Percentiles rank a stretch among this genome's conserved stretches.
These are phyloP conservation scores for Lentinula boryana DNA, from an alignment of 768 basidiomycete genomes.

Conservation along the genomic window DNA sequence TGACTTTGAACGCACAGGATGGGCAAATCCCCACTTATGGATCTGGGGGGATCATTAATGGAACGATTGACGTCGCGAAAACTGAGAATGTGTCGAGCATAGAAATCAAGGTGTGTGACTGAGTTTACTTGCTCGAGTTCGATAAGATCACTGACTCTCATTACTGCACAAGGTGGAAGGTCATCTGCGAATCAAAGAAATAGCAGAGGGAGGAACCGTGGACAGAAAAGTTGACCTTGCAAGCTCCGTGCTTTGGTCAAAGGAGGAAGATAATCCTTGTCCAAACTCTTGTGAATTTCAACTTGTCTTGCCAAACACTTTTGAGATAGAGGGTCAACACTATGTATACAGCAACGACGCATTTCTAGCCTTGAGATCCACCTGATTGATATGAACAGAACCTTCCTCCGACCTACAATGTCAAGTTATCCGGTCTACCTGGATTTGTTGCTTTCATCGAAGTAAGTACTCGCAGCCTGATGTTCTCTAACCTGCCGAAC, in stretches of 20 bases:
- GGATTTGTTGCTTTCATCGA: slow-evolving; percentile 62
- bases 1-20: slow-evolving; percentile 42
- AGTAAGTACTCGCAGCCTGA: slow-evolving; percentile 19
- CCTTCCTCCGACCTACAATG: slow-evolving; percentile 65
- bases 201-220: slow-evolving; percentile 61
- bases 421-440: slow-evolving; percentile 64
- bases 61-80: slow-evolving; percentile 49
- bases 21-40: slow-evolving; percentile 59
- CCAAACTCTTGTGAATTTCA: slow-evolving; percentile 49
- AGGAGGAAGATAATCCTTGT: slow-evolving; percentile 38
- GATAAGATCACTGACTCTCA: not conserved
- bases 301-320: slow-evolving; percentile 51
- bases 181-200: slow-evolving; percentile 48
- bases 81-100: slow-evolving; percentile 51
- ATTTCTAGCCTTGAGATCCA: not conserved
- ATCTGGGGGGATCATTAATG: slow-evolving; percentile 43
- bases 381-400: slow-evolving; percentile 30
- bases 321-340: slow-evolving; percentile 45
- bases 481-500: not conserved
- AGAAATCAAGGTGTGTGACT: slow-evolving; percentile 49
- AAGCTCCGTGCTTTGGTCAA: slow-evolving; percentile 53
- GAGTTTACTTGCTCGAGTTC: not conserved
- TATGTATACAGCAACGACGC: slow-evolving; percentile 42
- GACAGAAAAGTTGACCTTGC: slow-evolving; percentile 46
- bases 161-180: slow-evolving; percentile 49